A percentile compares a stretch with the other conserved stretches of the same genome.
Conservation (phyloP, 768 basidiomycete genomes). For the Trametes punicea region DNA sequence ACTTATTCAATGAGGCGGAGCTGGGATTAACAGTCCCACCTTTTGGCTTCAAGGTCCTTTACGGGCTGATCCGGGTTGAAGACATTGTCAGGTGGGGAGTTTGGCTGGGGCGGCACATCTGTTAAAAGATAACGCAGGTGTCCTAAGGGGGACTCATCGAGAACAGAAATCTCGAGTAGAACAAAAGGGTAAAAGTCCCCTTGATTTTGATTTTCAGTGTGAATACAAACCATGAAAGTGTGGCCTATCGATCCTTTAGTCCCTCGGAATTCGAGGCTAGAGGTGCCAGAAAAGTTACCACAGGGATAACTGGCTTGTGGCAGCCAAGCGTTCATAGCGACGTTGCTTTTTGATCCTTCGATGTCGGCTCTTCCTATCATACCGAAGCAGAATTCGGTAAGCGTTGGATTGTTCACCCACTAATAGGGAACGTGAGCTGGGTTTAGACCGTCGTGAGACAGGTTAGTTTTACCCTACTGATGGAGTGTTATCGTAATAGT, state of each 20-base stretch:
- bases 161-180: conserved; percentile 80
- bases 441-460: conserved; percentile 83
- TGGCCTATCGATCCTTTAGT: conserved; percentile 80
- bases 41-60: conserved; percentile 70
- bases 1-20: conserved; percentile 76
- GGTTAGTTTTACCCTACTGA: conserved; percentile 86
- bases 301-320: conserved; percentile 80
- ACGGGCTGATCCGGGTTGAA: conserved; percentile 66
- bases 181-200: conserved; percentile 78
- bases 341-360: conserved; percentile 81
- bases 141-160: conserved; percentile 76
- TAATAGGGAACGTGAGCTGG: conserved; percentile 80
- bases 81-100: conserved; percentile 81
- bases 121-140: conserved; percentile 78
- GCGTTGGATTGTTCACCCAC: conserved; percentile 80
- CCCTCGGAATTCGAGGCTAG: conserved; percentile 76
- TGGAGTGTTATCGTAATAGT: conserved; percentile 71
- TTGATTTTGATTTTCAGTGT: conserved; percentile 82
- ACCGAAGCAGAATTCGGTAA: conserved; percentile 78
- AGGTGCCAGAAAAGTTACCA: conserved; percentile 80
- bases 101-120: conserved; percentile 81
- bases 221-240: conserved; percentile 81
- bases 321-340: conserved; percentile 83
- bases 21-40: conserved; percentile 65
- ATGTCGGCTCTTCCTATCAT: conserved; percentile 82